Evolutionary conservation across 202 grass and related monocot species (phyloP).

Genomic region (Musa balbisiana): DNA sequence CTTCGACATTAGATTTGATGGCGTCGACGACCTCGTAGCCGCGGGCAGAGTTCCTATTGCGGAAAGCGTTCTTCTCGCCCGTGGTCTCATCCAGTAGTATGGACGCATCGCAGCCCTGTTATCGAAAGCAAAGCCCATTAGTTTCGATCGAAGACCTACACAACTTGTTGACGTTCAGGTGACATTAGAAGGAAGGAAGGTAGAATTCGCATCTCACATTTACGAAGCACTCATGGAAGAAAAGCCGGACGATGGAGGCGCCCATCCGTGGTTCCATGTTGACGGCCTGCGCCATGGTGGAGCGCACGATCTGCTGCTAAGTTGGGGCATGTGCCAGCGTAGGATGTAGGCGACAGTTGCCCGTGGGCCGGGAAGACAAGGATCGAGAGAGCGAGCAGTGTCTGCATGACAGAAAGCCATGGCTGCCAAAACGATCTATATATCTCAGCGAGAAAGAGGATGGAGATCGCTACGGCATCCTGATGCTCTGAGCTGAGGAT

Average conservation of each 20-base stretch:
- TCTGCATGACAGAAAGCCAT: too few relatives aligned
- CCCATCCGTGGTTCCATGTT: conserved; percentile 25
- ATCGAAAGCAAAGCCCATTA: too few relatives aligned
- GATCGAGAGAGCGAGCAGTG: background rate
- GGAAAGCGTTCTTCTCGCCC: conserved; percentile 14
- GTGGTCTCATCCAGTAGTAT: conserved; percentile 32
- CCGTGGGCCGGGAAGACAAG: conserved; percentile 12
- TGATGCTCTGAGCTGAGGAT: too few relatives aligned
- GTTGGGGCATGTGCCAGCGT: conserved; percentile 40
- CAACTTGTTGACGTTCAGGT: too few relatives aligned
- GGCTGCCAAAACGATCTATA: too few relatives aligned
- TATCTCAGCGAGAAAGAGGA: too few relatives aligned
- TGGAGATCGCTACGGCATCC: too few relatives aligned
- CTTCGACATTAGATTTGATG: conserved; percentile 51
- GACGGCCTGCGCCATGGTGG: too few relatives aligned
- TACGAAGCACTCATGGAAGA: conserved; percentile 48
- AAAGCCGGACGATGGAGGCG: conserved; percentile 40
- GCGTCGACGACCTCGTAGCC: conserved; percentile 63
- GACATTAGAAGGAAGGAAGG: too few relatives aligned
- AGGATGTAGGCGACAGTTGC: conserved; percentile 39
- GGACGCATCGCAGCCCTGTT: conserved; percentile 39
- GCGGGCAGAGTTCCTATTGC: conserved; percentile 24
- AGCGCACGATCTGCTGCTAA: conserved; percentile 21
- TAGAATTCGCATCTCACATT: conserved; percentile 18
- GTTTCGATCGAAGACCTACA: too few relatives aligned